These are phyloP conservation scores for Apiospora hydei DNA, from an alignment of 2,329 filamentous ascomycete species.

Conservation along the genomic window DNA sequence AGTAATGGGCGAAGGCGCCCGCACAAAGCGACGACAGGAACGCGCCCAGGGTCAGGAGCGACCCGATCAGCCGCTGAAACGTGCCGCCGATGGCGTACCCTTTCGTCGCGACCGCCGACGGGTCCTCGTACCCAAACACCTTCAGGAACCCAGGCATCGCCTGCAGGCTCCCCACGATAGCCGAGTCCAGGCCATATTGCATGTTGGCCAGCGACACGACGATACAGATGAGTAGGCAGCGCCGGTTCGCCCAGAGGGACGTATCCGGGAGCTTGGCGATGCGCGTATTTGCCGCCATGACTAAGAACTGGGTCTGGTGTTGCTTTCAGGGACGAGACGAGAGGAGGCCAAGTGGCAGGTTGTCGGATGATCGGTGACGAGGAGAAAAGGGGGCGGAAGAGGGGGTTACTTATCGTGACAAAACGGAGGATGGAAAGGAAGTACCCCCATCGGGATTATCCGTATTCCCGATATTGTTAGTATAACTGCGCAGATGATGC, in stretches of 20 bases:
- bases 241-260: constrained; percentile 49
- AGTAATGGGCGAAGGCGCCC: constrained; percentile 54
- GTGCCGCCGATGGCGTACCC: constrained; percentile 54
- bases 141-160: constrained; percentile 59
- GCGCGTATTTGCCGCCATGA: background rate
- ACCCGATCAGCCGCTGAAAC: constrained; percentile 61
- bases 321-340: background rate
- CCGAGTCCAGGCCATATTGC: constrained; percentile 60
- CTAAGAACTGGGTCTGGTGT: background rate
- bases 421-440: background rate
- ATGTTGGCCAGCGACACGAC: constrained; percentile 56
- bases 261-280: constrained; percentile 39
- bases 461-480: background rate
- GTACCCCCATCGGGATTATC: background rate
- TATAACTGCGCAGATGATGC: background rate
- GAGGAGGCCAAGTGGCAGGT: background rate
- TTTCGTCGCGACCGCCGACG: constrained; percentile 37
- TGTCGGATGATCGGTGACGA: background rate
- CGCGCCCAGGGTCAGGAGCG: constrained; percentile 57
- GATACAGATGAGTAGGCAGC: constrained; percentile 55
- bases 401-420: background rate
- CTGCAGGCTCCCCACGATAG: constrained; percentile 53
- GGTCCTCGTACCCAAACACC: constrained; percentile 57
- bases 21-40: constrained; percentile 46
- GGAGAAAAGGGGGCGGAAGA: background rate